Base-by-base conservation (phyloP, 495 filamentous ascomycete species). In the Talaromyces stipitatus region DNA sequence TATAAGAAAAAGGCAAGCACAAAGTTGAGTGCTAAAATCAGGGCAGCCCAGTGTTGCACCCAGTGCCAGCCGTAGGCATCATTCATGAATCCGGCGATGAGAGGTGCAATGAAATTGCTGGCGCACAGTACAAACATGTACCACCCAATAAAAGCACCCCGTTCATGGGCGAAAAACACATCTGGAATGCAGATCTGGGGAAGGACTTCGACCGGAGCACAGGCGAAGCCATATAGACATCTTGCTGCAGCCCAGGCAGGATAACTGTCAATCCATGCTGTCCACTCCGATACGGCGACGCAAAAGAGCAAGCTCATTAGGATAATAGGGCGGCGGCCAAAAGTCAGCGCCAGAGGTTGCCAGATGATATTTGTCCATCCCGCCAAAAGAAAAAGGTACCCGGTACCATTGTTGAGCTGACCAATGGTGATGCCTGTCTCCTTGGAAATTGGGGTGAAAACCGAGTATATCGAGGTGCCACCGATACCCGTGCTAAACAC, bases 1-100 rank as follows among this genome's bases (percentile, higher is more conserved):
- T 79, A 74, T 56, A 78, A 77, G 63, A 82, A 75, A 67, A 82
- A 80, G 1, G 78, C 66, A 56, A 79, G 74, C 5, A 81, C 61
- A 48, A 75, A 77, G 11, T 68, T 72, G 10, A 73, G 67, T 0
- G 61, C 77, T 26, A 69, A 67, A 54, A 82, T 77, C 46, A 82
- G 80, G 8, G 79, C 79, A 51, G 70, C 72, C 68, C 73, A 77
- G 56, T 78, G 81, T 55, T 74, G 65, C 4, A 77, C 71, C 77
- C 77, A 79, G 46, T 65, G 45, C 63, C 73, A 77, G 1, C 77
- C 77, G 36, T 70, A 59, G 0, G 68, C 66, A 54, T 80, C 76
- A 26, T 71, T 70, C 56, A 83, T 78, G 57, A 80, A 82, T 10
- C 79, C 78, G 33, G 68, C 69, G 52, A 80, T 69, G 30, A 83